Percentiles rank a stretch among this genome's conserved stretches.
Conservation (phyloP, 768 basidiomycete genomes). For the Lactarius evosmus region DNA sequence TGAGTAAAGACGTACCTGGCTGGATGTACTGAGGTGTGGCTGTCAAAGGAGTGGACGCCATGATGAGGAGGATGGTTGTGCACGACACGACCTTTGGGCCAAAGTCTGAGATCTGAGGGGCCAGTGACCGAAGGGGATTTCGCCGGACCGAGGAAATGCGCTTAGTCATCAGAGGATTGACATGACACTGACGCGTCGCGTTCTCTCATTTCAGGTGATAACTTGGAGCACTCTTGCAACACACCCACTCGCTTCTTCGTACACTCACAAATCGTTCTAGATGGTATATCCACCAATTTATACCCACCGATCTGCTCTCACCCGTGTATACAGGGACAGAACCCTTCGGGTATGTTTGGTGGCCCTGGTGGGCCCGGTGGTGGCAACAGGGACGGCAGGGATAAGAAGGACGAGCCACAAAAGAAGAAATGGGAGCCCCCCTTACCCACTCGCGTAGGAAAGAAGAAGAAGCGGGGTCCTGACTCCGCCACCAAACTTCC, state of each 20-base stretch:
- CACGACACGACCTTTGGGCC: background rate
- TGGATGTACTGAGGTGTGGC: conserved; percentile 76
- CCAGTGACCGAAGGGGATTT: background rate
- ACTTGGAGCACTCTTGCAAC: conserved; percentile 21
- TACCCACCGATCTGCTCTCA: conserved; percentile 3
- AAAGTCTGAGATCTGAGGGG: too few relatives aligned
- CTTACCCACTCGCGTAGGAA: conserved; percentile 92
- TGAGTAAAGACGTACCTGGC: conserved; percentile 48
- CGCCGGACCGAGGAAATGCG: conserved; percentile 3
- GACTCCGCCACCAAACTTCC: conserved; percentile 89
- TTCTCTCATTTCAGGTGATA: conserved; percentile 14
- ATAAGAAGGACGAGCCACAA: conserved; percentile 49
- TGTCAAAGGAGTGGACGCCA: conserved; percentile 47
- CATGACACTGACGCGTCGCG: conserved; percentile 42
- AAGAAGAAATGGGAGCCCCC: conserved; percentile 99
- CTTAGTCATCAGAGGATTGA: conserved; percentile 32
- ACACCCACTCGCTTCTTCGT: conserved; percentile 8
- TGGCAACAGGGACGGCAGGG: conserved; percentile 31
- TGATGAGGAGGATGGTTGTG: conserved; percentile 8
- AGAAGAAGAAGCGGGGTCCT: conserved; percentile 94
- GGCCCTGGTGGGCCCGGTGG: conserved; percentile 32
- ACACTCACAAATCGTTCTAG: conserved; percentile 5
- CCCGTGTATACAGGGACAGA: conserved; percentile 55
- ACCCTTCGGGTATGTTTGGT: conserved; percentile 57
- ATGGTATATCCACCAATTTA: conserved; percentile 23